Evolutionary conservation across 2,329 filamentous ascomycete species (phyloP).

Genomic region (Phyllosticta paracitricarpa): DNA sequence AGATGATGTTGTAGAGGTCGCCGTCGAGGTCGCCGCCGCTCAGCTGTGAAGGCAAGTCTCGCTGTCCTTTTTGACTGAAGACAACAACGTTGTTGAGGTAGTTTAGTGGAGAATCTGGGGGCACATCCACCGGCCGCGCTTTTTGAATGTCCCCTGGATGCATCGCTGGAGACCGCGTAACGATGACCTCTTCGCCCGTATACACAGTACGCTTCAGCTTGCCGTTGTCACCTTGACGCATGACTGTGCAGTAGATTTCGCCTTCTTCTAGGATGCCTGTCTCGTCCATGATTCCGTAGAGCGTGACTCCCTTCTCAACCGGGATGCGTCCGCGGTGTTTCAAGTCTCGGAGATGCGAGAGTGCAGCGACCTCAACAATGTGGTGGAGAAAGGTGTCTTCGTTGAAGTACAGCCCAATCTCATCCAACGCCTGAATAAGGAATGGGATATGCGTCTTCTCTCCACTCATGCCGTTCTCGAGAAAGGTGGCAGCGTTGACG

Average conservation of each 20-base stretch:
- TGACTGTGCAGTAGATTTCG: conserved; percentile 57
- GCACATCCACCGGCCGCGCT: conserved; percentile 50
- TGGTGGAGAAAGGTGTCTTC: conserved; percentile 60
- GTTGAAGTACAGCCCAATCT: conserved; percentile 54
- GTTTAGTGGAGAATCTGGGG: conserved; percentile 49
- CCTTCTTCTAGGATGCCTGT: conserved; percentile 56
- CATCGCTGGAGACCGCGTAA: conserved; percentile 72
- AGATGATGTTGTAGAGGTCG: conserved; percentile 73
- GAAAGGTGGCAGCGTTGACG: conserved; percentile 54
- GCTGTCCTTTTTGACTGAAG: conserved; percentile 60
- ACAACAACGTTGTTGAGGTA: conserved; percentile 63
- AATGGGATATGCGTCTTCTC: conserved; percentile 49
- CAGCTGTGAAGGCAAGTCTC: conserved; percentile 69
- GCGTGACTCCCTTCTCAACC: conserved; percentile 58
- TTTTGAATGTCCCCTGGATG: conserved; percentile 73
- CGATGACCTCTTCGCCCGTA: conserved; percentile 38
- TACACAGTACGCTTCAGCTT: conserved; percentile 13
- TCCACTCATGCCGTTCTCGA: conserved; percentile 53
- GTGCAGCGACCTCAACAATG: conserved; percentile 57
- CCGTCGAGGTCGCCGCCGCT: conserved; percentile 79
- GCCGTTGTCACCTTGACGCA: conserved; percentile 27
- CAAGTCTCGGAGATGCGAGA: conserved; percentile 61
- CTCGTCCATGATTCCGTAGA: conserved; percentile 80
- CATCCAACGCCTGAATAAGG: conserved; percentile 50
- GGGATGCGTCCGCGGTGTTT: conserved; percentile 73